A percentile compares a stretch with the other conserved stretches of the same genome.
These are phyloP conservation scores for Aspergillus sp. DNA, from an alignment of 2,329 filamentous ascomycete species.

Conservation along the genomic window DNA sequence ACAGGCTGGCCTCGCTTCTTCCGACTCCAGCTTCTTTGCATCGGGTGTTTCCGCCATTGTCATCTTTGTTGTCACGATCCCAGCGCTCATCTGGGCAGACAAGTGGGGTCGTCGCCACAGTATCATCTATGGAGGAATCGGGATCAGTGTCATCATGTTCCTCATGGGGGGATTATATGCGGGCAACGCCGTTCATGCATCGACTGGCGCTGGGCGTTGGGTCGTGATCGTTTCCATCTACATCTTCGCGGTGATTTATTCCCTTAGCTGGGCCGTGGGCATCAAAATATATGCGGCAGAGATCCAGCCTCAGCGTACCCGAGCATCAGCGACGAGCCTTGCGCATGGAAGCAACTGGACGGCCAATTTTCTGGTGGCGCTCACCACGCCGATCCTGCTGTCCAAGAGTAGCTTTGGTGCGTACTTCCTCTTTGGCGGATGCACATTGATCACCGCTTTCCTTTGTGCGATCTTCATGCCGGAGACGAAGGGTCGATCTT, in stretches of 20 bases:
- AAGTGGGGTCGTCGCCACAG: constrained; percentile 56
- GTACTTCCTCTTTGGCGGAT: constrained; percentile 48
- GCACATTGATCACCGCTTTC: constrained; percentile 37
- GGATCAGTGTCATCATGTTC: constrained; percentile 42
- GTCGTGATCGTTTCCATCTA: constrained; percentile 29
- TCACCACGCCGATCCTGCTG: constrained; percentile 44
- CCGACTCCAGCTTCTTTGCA: constrained; percentile 57
- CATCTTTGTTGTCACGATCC: constrained; percentile 58
- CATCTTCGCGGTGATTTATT: constrained; percentile 26
- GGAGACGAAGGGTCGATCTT: constrained; percentile 48
- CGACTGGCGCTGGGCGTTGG: constrained; percentile 28
- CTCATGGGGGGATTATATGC: constrained; percentile 34
- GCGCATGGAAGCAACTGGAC: constrained; percentile 40
- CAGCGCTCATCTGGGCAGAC: constrained; percentile 56
- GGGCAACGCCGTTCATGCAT: constrained; percentile 25
- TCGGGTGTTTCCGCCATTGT: constrained; percentile 60
- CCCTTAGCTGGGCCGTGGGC: constrained; percentile 52
- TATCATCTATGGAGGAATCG: constrained; percentile 53
- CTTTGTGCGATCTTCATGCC: constrained; percentile 48
- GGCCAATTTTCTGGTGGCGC: constrained; percentile 43
- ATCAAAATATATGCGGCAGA: constrained; percentile 58
- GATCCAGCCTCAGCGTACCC: constrained; percentile 55
- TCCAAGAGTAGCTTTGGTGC: constrained; percentile 43
- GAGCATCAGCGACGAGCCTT: constrained; percentile 54
- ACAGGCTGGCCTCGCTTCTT: constrained; percentile 56